phyloP scores from a whole-genome alignment of 129 eudicot species.

The Chrysanthemum makinoi region DNA sequence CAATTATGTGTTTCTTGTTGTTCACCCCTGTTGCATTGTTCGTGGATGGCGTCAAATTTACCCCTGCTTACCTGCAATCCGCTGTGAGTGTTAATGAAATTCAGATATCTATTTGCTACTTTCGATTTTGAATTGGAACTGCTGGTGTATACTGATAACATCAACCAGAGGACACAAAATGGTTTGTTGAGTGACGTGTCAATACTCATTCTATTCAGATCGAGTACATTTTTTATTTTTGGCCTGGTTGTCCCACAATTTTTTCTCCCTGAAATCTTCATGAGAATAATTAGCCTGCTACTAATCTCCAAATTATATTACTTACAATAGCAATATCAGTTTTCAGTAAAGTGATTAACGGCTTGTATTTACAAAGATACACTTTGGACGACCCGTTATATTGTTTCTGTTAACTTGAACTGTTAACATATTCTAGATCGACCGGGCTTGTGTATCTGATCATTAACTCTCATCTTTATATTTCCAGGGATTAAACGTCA shows the following conservation, averaged over 20 bases:
- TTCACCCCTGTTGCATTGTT: conserved; percentile 65
- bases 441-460: neutral
- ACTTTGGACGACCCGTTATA: no score
- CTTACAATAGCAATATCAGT: no score
- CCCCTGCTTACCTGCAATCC: conserved; percentile 79
- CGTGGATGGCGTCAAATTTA: conserved; percentile 85
- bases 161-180: neutral
- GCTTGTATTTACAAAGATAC: neutral
- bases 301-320: no score
- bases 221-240: no score
- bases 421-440: no score
- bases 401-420: no score
- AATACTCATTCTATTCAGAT: no score
- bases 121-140: neutral
- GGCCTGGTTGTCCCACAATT: no score
- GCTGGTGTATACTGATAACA: conserved; percentile 6
- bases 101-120: conserved; percentile 9
- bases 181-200: neutral
- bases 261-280: no score
- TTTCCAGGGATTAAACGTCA: conserved; percentile 74
- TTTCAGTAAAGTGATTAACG: no score
- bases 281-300: no score
- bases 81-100: conserved; percentile 60
- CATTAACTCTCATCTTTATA: neutral
- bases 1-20: conserved; percentile 86